Conservation (phyloP, 2,329 filamentous ascomycete species). For the Pyricularia grisea region DNA sequence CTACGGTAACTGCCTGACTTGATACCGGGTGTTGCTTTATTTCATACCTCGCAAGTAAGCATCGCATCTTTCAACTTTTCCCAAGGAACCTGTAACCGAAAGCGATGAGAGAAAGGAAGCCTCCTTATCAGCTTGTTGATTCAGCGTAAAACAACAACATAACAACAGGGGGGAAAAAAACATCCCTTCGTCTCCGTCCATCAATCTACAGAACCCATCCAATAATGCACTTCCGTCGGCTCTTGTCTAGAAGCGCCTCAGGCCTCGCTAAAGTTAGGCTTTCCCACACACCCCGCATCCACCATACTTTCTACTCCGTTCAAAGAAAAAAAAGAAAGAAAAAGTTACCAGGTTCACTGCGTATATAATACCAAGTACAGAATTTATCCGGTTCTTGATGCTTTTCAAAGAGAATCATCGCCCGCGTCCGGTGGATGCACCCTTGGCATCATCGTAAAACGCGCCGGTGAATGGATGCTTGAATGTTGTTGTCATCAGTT, state of each 20-base stretch:
- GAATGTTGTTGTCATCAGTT: neutral
- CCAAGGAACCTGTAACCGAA: neutral
- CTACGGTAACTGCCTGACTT: neutral
- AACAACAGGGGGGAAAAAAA: neutral
- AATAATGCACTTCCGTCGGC: neutral
- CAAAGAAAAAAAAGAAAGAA: no score
- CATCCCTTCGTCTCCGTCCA: neutral
- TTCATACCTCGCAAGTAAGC: neutral
- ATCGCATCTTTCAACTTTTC: neutral
- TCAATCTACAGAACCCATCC: neutral
- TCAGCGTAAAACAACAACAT: neutral
- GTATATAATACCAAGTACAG: neutral
- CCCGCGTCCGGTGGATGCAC: neutral
- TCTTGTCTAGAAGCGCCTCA: neutral
- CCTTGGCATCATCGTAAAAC: neutral
- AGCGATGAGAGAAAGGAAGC: neutral
- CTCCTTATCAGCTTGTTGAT: neutral
- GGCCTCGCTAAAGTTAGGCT: neutral
- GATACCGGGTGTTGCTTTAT: neutral
- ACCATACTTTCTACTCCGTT: neutral
- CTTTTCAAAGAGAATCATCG: neutral
- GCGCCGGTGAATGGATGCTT: neutral
- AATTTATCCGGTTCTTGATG: neutral
- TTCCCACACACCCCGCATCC: neutral
- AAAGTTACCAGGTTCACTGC: neutral